Evolutionary conservation across 441 rosid genomes (phyloP), one percentile per base, ranked within the genome.

Genomic region (Daphne laureola): DNA sequence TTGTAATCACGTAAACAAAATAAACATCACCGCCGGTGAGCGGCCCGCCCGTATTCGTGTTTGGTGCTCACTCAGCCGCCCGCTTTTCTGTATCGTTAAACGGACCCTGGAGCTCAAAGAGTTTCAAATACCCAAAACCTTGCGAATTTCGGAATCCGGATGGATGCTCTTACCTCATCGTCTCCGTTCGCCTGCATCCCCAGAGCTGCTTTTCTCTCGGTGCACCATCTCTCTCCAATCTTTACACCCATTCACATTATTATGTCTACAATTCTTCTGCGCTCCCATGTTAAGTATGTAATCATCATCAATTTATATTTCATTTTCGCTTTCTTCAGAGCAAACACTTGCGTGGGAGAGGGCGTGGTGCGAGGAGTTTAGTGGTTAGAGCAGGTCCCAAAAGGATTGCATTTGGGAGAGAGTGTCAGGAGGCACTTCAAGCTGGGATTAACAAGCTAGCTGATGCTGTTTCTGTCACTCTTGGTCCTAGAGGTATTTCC

Each of bases 391-490:
- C 96, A 16, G 95, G 90, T 11, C 77, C 87, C 8, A 88, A 83
- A 78, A 84, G 65, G 71, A 78, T 89, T 50, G 69, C 74, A 36
- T 79, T 72, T 36, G 98, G 94, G 7, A 77, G 63, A 70, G 73
- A 81, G 50, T 73, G 98, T 62, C 80, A 88, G 55, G 79, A 76
- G 38, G 83, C 83, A 18, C 61, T 92, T 44, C 96, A 75, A 60
- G 82, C 81, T 47, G 98, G 96, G 49, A 86, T 92, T 21, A 90
- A 92, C 75, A 86, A 88, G 70, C 63, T 92, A 57, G 94, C 96
- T 41, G 94, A 84, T 71, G 91, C 95, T 65, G 96, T 92, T 61
- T 81, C 98, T 67, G 68, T 73, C 58, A 92, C 98, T 52, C 73
- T 86, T 43, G 95, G 95, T 0, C 98, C 96, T n/a, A 73, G 74